A percentile compares a stretch with the other conserved stretches of the same genome.
Evolutionary conservation across 2,329 filamentous ascomycete species (phyloP).

Genomic region (Fusarium heterosporum): DNA sequence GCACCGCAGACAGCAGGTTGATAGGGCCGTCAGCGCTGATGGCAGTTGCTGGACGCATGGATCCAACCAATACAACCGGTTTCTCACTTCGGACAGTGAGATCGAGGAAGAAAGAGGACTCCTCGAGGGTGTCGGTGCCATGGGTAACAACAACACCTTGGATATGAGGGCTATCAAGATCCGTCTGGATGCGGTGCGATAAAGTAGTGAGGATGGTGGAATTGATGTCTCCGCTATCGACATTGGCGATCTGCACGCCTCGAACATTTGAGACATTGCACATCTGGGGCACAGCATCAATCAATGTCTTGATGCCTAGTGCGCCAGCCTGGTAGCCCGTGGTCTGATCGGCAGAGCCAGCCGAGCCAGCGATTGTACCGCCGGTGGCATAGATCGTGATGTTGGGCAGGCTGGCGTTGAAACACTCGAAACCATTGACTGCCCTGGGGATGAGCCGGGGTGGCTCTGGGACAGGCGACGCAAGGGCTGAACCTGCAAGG

Average conservation of each 20-base stretch:
- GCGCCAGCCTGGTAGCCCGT: conserved; percentile 56
- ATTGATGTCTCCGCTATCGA: conserved; percentile 60
- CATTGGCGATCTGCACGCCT: conserved; percentile 63
- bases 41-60: conserved; percentile 72
- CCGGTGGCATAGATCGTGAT: conserved; percentile 67
- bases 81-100: conserved; percentile 66
- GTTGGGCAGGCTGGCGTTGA: conserved; percentile 57
- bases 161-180: conserved; percentile 55
- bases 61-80: conserved; percentile 69
- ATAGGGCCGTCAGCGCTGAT: conserved; percentile 71
- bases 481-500: conserved; percentile 22
- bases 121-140: conserved; percentile 73
- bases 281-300: conserved; percentile 65
- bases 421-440: conserved; percentile 31
- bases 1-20: conserved; percentile 70
- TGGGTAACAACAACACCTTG: conserved; percentile 71
- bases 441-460: conserved; percentile 15
- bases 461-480: conserved; percentile 26
- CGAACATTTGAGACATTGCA: conserved; percentile 64
- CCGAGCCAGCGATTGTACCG: conserved; percentile 68
- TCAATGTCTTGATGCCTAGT: conserved; percentile 61
- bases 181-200: conserved; percentile 59
- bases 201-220: conserved; percentile 61
- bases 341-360: conserved; percentile 57
- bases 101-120: conserved; percentile 71